Percentiles rank a stretch among this genome's conserved stretches.
Conservation (phyloP, 129 eudicot species). For the Heracleum sosnowskyi region DNA sequence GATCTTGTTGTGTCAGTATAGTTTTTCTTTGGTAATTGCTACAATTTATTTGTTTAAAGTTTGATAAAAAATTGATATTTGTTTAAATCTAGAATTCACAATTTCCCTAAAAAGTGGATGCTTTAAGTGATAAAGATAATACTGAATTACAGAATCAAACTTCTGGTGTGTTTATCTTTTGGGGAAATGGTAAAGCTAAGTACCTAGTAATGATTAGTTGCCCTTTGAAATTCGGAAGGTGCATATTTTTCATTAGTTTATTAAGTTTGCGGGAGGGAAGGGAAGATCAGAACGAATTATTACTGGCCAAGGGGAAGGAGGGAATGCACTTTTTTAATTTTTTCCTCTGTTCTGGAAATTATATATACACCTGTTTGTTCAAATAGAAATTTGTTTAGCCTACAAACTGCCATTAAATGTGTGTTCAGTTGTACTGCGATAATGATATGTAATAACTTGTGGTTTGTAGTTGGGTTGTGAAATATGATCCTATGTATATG, state of each 20-base stretch:
- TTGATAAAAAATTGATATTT: background rate
- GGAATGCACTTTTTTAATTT: background rate
- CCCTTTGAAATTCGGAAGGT: background rate
- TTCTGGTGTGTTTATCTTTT: background rate
- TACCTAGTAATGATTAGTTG: background rate
- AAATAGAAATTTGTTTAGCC: background rate
- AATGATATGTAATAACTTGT: background rate
- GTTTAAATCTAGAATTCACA: background rate
- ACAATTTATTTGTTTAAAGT: background rate
- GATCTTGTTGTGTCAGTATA: background rate
- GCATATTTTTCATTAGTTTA: background rate
- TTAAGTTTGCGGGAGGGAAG: background rate
- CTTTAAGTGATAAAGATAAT: background rate
- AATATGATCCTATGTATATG: background rate
- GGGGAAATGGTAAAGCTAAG: background rate
- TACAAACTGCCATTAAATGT: background rate
- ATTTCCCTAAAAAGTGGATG: background rate
- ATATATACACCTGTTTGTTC: background rate
- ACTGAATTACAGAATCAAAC: background rate
- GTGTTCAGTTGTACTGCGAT: background rate
- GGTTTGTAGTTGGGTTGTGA: background rate
- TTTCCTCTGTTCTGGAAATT: background rate
- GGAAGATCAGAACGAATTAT: too few species aligned
- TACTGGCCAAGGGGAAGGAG: background rate
- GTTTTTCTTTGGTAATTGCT: background rate